phyloP scores from a whole-genome alignment of 2,329 filamentous ascomycete species.

The Tolypocladium capitatum region DNA sequence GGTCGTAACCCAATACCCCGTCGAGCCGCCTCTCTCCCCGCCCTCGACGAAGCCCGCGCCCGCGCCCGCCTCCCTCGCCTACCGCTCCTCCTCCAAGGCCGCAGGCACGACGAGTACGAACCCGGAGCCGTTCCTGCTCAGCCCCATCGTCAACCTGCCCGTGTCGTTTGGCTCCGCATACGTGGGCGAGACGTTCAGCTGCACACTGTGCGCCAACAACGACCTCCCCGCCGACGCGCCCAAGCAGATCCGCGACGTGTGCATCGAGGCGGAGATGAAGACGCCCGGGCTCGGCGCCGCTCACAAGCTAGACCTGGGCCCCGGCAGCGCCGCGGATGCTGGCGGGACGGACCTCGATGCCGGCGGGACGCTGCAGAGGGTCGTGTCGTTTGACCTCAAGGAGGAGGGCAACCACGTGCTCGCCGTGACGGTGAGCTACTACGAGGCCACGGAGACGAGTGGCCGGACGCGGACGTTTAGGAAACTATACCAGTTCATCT shows the following conservation, averaged over 20 bases:
- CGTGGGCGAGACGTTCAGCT: conserved; percentile 89
- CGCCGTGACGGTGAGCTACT: conserved; percentile 87
- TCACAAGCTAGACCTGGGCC: conserved; percentile 51
- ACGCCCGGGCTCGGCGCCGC: conserved; percentile 52
- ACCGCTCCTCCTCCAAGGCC: conserved; percentile 26
- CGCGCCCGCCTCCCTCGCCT: conserved; percentile 59
- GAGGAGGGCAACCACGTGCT: conserved; percentile 92
- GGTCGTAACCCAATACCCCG: conserved; percentile 56
- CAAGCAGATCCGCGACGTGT: conserved; percentile 58
- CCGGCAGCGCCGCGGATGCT: conserved; percentile 7
- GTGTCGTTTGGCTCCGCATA: conserved; percentile 89
- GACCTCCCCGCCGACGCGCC: conserved; percentile 32
- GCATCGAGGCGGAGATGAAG: conserved; percentile 88
- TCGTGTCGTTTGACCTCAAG: conserved; percentile 76
- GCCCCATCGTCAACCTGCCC: conserved; percentile 65
- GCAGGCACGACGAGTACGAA: conserved; percentile 24
- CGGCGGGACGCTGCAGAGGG: conserved; percentile 62
- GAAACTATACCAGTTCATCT: conserved; percentile 94
- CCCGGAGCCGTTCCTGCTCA: conserved; percentile 42
- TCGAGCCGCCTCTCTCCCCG: conserved; percentile 33
- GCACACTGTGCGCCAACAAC: conserved; percentile 92
- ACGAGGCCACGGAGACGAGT: conserved; percentile 62
- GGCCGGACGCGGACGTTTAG: conserved; percentile 73
- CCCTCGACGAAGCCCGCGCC: conserved; percentile 26
- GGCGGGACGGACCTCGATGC: conserved; percentile 36